phyloP scores from a whole-genome alignment of 169 alveolate species.

The Amoebophrya sp. region DNA sequence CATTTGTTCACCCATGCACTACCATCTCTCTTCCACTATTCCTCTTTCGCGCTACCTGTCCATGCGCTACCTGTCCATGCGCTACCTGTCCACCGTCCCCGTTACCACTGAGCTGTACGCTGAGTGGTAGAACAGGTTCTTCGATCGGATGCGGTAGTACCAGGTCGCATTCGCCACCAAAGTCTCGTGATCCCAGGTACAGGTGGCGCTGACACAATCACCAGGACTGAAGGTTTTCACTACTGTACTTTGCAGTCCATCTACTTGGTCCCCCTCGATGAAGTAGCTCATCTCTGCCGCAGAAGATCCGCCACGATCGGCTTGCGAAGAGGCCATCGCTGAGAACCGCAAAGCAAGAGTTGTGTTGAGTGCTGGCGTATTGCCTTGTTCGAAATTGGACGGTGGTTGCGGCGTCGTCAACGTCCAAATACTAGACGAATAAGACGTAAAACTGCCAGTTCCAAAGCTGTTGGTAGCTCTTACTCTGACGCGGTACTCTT shows the following conservation, averaged over 20 bases:
- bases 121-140: constrained; percentile 1
- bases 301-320: background rate
- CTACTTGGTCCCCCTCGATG: background rate
- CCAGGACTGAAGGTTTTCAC: background rate
- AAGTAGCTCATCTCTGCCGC: background rate
- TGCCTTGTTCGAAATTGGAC: background rate
- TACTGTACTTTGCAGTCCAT: background rate
- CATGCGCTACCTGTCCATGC: too few species aligned
- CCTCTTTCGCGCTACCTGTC: too few species aligned
- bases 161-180: background rate
- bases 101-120: too few species aligned
- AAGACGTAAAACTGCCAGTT: background rate
- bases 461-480: background rate
- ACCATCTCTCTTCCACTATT: too few species aligned
- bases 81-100: too few species aligned
- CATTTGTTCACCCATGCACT: too few species aligned
- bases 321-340: background rate
- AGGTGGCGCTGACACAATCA: background rate
- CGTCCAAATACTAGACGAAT: background rate
- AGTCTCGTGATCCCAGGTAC: background rate
- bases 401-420: background rate
- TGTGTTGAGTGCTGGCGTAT: background rate
- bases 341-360: background rate
- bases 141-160: constrained; percentile 18
- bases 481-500: background rate